Evolutionary conservation across 228 moss, liverwort and hornwort genomes (phyloP), one percentile per base, ranked within the genome.

Genomic region (Sphagnum magellanicum): DNA sequence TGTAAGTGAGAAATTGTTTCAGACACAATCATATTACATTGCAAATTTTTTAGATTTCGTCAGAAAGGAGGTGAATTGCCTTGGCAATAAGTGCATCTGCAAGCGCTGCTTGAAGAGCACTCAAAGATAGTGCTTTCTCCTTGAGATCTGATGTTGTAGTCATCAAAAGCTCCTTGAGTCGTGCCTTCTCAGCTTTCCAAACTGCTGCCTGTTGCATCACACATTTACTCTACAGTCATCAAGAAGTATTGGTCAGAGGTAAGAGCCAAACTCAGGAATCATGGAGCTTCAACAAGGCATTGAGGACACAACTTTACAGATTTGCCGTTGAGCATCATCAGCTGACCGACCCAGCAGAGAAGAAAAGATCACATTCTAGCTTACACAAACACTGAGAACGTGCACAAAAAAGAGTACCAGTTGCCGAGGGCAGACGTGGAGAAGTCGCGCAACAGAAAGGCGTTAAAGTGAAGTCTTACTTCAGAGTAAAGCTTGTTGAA

Each of bases 101-200:
- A 32, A 79, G 49, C 51, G 79, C 77, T 0, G 72, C 53, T 67
- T 80, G 67, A 10, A 76, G 49, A 53, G 67, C 9, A 64, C 14
- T 51, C 16, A 83, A 49, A 12, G 64, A 74, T 6, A 69, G 16
- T 47, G 72, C 67, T 71, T 74, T 83, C 59, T 83, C 74, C 53
- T 77, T 72, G 51, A 83, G 53, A 6, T 50, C 77, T 52, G 47
- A 58, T 64, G 65, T 70, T 8, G 80, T 67, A 1, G 61, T 63
- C 16, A 67, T 76, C 49, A 80, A 58, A 0, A 77, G 17, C 65
- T 72, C 72, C 66, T 74, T 80, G 0, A 77, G 12, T 5, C 32
- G 58, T 59, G 7, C 5, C 5, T 50, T 83, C 60, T 80, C 83
- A 46, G 6, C 74, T 70, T 77, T 80, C 79, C 80, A 83, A 55